Conservation (phyloP, 768 basidiomycete species). For the Boletus bicolor region DNA sequence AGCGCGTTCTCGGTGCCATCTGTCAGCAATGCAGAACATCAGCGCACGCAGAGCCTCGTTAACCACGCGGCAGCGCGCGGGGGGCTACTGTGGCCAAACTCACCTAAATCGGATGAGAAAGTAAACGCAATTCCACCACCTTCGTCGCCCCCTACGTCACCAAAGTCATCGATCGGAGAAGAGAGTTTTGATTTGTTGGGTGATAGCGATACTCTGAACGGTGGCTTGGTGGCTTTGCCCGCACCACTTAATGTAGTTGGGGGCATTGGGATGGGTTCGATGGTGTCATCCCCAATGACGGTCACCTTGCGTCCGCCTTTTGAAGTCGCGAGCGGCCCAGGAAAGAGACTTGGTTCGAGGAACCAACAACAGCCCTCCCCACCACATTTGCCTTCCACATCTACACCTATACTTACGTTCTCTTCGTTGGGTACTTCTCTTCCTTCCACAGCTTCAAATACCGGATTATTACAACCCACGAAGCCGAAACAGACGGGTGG, state of each 20-base stretch:
- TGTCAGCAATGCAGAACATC: conserved; percentile 45
- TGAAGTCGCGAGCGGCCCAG: conserved; percentile 1
- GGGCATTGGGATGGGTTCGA: not conserved
- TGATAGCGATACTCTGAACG: conserved; percentile 1
- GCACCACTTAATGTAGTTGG: not conserved
- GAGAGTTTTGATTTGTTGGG: conserved; percentile 20
- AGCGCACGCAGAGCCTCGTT: conserved; percentile 56
- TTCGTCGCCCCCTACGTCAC: conserved; percentile 10
- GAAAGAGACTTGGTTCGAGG: conserved; percentile 1
- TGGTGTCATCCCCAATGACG: not conserved
- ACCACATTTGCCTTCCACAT: conserved; percentile 3
- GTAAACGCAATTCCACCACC: conserved; percentile 29
- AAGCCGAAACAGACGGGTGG: conserved; percentile 43
- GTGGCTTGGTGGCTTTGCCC: not conserved
- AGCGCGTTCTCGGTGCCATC: conserved; percentile 9
- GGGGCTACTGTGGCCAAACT: conserved; percentile 39
- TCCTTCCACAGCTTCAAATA: conserved; percentile 13
- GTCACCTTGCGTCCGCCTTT: not conserved
- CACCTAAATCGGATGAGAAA: conserved; percentile 16
- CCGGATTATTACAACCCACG: conserved; percentile 4
- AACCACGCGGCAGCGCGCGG: conserved; percentile 51
- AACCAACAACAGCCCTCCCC: conserved; percentile 21
- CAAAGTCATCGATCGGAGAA: not conserved
- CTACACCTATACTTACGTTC: conserved; percentile 19
- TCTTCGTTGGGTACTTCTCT: conserved; percentile 6